phyloP scores from a whole-genome alignment of 176 grass and related monocot species.

The bread wheat (Triticum aestivum) region DNA sequence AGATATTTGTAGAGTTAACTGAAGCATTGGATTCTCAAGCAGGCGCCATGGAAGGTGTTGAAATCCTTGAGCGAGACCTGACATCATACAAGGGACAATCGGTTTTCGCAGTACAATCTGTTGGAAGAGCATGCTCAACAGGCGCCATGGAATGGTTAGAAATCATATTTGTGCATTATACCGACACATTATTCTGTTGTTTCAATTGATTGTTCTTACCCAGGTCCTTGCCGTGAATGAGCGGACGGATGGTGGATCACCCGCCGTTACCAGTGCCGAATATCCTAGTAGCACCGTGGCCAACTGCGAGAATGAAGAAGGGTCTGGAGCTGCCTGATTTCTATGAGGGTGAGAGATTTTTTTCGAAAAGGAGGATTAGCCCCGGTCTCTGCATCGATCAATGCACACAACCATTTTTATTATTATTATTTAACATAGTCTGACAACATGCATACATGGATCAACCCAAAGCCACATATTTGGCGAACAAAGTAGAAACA shows the following conservation, averaged over 20 bases:
- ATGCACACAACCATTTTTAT: too few species aligned
- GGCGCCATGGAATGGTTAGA: conserved; percentile 64
- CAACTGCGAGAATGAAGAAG: neutral
- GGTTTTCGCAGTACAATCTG: conserved; percentile 41
- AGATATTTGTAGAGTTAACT: conserved; percentile 31
- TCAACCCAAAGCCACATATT: too few species aligned
- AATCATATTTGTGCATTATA: conserved; percentile 6
- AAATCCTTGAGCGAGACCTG: conserved; percentile 67
- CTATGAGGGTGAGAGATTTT: neutral
- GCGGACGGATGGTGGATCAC: neutral
- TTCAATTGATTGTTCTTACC: neutral
- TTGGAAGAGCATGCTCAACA: conserved; percentile 44
- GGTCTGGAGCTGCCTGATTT: neutral
- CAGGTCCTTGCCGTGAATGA: neutral
- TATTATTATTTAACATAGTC: too few species aligned
- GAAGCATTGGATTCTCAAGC: too few species aligned
- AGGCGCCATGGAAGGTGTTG: conserved; percentile 5
- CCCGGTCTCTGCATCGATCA: too few species aligned
- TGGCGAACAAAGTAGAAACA: too few species aligned
- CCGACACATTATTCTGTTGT: neutral
- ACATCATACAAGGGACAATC: conserved; percentile 47
- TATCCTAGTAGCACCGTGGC: neutral
- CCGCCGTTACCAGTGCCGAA: neutral
- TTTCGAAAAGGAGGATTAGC: too few species aligned
- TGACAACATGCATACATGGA: too few species aligned